phyloP scores from a whole-genome alignment of 371 early-diverging fungal species.

The Mortierella sp. region DNA sequence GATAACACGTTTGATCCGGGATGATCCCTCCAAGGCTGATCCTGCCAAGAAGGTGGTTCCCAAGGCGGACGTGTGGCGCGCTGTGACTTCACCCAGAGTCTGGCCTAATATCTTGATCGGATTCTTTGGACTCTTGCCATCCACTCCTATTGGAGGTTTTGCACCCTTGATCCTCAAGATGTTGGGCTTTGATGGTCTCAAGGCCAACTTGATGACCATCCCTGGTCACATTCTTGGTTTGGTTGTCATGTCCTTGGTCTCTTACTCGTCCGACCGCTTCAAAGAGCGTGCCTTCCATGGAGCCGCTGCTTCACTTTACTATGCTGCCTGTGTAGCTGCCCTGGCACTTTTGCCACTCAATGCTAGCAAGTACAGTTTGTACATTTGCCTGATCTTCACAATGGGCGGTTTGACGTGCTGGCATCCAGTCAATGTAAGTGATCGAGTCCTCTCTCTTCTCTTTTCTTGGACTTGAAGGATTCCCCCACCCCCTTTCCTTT shows the following conservation, averaged over 20 bases:
- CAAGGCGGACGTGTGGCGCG: slow-evolving; percentile 57
- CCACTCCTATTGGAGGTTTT: slow-evolving; percentile 57
- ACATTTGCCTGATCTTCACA: slow-evolving; percentile 50
- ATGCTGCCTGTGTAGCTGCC: slow-evolving; percentile 51
- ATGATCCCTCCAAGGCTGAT: slow-evolving; percentile 60
- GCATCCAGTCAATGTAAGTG: slow-evolving; percentile 61
- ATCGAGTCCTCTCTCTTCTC: not conserved
- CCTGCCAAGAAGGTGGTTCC: slow-evolving; percentile 52
- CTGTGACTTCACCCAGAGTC: slow-evolving; percentile 51
- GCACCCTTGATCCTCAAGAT: slow-evolving; percentile 63
- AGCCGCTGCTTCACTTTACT: slow-evolving; percentile 52
- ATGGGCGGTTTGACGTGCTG: slow-evolving; percentile 53
- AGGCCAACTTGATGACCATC: slow-evolving; percentile 62
- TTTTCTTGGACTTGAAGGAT: no score
- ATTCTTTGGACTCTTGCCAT: slow-evolving; percentile 56
- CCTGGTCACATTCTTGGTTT: slow-evolving; percentile 58
- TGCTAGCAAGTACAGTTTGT: slow-evolving; percentile 56
- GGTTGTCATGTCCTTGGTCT: slow-evolving; percentile 55
- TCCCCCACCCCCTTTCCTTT: no score
- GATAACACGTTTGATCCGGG: slow-evolving; percentile 64
- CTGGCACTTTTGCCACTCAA: slow-evolving; percentile 57
- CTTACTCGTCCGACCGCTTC: slow-evolving; percentile 56
- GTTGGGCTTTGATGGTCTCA: slow-evolving; percentile 58
- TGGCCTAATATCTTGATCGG: slow-evolving; percentile 59
- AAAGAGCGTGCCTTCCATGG: slow-evolving; percentile 61